phyloP scores from a whole-genome alignment of 306 rosid genomes.

The Luffa aegyptiaca region DNA sequence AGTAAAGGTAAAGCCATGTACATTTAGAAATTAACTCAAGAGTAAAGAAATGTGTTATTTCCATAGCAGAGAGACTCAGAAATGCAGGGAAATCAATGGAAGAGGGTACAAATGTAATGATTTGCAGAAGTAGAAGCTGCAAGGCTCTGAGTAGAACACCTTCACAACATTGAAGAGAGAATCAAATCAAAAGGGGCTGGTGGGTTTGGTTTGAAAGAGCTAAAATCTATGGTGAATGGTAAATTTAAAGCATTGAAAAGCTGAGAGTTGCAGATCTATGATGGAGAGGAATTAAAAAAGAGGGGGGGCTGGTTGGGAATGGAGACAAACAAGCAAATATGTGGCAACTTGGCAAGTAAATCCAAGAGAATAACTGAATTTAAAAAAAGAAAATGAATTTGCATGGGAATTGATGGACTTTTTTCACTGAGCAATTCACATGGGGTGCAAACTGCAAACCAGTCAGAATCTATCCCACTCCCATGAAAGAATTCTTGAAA shows the following conservation, averaged over 20 bases:
- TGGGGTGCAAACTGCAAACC: constrained; percentile 1
- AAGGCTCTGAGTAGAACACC: background rate
- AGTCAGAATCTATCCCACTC: constrained; percentile 6
- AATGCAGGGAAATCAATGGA: background rate
- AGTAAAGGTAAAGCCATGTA: background rate
- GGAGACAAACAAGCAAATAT: constrained; percentile 1
- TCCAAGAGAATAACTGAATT: background rate
- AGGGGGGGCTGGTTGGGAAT: background rate
- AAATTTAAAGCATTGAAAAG: constrained; percentile 5
- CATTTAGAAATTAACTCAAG: background rate
- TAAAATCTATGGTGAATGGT: background rate
- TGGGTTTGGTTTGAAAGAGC: background rate
- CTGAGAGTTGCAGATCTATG: background rate
- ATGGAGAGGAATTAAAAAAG: background rate
- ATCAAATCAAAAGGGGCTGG: background rate
- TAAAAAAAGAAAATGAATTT: background rate
- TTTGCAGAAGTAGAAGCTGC: background rate
- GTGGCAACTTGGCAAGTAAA: constrained; percentile 4
- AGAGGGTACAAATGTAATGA: background rate
- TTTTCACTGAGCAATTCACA: constrained; percentile 9
- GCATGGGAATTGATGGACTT: constrained; percentile 6
- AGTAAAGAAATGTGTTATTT: background rate
- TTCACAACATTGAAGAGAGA: background rate
- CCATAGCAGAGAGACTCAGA: background rate
- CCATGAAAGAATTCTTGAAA: constrained; percentile 3